These are phyloP conservation scores for Alternaria sp. DNA, from an alignment of 2,329 filamentous ascomycete species.

Conservation along the genomic window DNA sequence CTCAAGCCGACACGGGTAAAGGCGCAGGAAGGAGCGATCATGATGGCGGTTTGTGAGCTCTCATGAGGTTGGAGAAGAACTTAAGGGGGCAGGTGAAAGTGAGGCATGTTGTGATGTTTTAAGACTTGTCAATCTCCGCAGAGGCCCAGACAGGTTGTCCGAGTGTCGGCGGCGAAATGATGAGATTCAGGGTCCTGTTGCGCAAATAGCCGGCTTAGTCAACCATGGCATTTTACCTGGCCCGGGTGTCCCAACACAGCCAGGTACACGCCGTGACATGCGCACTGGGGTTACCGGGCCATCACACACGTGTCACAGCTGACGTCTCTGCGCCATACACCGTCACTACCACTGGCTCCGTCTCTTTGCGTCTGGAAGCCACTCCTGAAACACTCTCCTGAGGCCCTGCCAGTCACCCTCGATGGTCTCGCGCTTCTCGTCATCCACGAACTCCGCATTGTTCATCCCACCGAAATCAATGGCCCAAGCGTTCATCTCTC, in stretches of 20 bases:
- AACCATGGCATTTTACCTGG: conserved; percentile 4
- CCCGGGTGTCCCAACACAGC: background rate
- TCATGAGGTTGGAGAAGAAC: conserved; percentile 10
- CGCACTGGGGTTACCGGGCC: background rate
- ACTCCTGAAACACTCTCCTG: conserved; percentile 3
- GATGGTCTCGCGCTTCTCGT: conserved; percentile 41
- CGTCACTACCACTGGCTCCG: background rate
- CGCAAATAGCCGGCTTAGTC: conserved; percentile 19
- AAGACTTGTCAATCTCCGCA: conserved; percentile 19
- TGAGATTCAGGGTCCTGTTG: conserved; percentile 15
- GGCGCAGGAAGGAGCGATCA: conserved; percentile 41
- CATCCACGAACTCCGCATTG: conserved; percentile 48
- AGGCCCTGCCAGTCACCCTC: conserved; percentile 37
- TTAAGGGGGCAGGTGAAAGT: conserved; percentile 4
- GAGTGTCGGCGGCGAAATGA: conserved; percentile 34
- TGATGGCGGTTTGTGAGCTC: conserved; percentile 25
- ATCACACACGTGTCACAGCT: background rate
- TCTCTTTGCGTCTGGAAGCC: background rate
- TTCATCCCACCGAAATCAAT: conserved; percentile 49
- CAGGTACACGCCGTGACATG: background rate
- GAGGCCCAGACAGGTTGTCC: conserved; percentile 20
- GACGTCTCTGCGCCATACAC: background rate
- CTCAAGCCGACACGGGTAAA: conserved; percentile 30
- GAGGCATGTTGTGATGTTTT: conserved; percentile 21
- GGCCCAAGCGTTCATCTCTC: conserved; percentile 41